Evolutionary conservation across 805 yeast genomes (phyloP).

Genomic region (Saccharomycopsis guyanensis): DNA sequence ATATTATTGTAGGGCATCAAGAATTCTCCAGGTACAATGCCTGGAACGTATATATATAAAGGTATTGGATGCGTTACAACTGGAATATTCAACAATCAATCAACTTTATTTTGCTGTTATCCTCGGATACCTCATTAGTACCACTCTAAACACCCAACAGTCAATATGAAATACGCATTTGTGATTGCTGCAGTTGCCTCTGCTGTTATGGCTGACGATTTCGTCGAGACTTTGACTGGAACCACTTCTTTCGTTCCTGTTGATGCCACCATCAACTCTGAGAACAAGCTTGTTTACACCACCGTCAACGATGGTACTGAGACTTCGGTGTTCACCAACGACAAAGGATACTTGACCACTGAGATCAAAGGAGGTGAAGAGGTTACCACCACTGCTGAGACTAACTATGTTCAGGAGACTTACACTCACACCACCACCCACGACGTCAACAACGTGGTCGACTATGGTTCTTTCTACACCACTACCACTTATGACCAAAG

Average conservation of each 20-base stretch:
- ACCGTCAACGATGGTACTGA: constrained; percentile 14
- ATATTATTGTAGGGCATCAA: no score
- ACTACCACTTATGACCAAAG: constrained; percentile 15
- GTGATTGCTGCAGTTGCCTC: not conserved
- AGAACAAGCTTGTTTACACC: constrained; percentile 15
- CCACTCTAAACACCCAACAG: no score
- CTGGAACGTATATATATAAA: no score
- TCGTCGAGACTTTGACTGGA: constrained; percentile 14
- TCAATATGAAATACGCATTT: not conserved
- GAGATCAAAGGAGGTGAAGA: constrained; percentile 14
- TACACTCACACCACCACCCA: constrained; percentile 15
- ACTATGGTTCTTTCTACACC: constrained; percentile 15
- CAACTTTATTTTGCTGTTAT: no score
- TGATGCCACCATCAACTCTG: constrained; percentile 12
- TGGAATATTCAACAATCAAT: no score
- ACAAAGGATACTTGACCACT: constrained; percentile 16
- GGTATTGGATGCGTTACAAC: no score
- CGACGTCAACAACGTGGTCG: constrained; percentile 9
- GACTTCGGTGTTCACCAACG: constrained; percentile 11
- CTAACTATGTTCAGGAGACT: constrained; percentile 8
- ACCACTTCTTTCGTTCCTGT: constrained; percentile 16
- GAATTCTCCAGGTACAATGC: no score
- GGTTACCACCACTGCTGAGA: constrained; percentile 17
- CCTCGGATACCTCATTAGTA: no score
- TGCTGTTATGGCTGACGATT: constrained; percentile 5